Evolutionary conservation across 2,329 filamentous ascomycete genomes (phyloP), one percentile per base, ranked within the genome.

Genomic region (Colletotrichum brevisporum): DNA sequence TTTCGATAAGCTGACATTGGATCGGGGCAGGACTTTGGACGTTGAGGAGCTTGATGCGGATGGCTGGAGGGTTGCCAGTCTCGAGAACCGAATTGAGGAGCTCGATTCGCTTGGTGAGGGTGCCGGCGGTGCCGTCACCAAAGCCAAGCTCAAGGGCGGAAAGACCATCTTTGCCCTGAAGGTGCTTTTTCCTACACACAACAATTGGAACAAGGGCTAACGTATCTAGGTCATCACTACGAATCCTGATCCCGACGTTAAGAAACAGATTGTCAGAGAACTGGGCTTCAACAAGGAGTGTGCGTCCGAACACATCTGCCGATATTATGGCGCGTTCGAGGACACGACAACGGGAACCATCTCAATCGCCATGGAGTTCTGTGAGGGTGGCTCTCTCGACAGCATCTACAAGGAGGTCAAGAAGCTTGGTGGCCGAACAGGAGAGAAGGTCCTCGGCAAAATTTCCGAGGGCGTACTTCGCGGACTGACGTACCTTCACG

Each of bases 291-390:
- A 99, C 86, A 98, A 98, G 82, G 94, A 95, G 73, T 98, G 96
- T 79, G 94, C 94, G 6, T 98, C 94, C 5, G 92, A 96, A 69
- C 94, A 98, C 79, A 99, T 99, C 76, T 99, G 96, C 82, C 91
- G 92, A 72, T 99, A 99, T 83, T 99, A 98, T 76, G 96, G 96
- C 72, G 95, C 95, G 48, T 99, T 98, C 79, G 94, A 97, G 78
- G 95, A 99, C 78, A 93, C 96, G 67, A 92, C 94, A n/a, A 97
- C 94, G 10, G 94, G 95, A 58, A 98, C 95, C 55, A 98, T 99
- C 74, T 97, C 94, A 55, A 99, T 99, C 77, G 95, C 94, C 66
- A 99, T 99, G 96, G 96, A 99, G 79, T 98, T 97, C 76, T 99
- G 96, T 78, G 96, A 98, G 81, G 96, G 96, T 67, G 96, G 96